Evolutionary conservation across 2,329 filamentous ascomycete species (phyloP).

Genomic region (Epichloe sibirici): DNA sequence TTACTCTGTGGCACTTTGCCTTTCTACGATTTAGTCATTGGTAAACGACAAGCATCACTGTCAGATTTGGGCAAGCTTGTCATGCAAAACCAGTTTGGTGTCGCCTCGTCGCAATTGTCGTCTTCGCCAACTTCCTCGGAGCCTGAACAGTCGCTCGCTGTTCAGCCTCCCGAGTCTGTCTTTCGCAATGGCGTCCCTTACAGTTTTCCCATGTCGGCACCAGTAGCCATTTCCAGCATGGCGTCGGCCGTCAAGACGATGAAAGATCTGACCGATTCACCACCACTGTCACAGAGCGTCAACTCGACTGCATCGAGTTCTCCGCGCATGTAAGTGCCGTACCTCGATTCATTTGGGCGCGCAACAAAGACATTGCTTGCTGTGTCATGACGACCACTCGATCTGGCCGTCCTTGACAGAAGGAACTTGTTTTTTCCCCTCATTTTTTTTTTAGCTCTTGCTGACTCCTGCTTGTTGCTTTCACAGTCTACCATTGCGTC

Average conservation of each 20-base stretch:
- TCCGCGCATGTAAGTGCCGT: conserved; percentile 40
- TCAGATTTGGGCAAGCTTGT: conserved; percentile 31
- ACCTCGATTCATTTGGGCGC: not conserved
- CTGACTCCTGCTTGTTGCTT: not conserved
- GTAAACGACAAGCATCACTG: conserved; percentile 26
- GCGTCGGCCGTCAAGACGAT: conserved; percentile 29
- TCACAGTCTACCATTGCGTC: conserved; percentile 51
- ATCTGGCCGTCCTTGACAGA: not conserved
- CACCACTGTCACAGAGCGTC: conserved; percentile 43
- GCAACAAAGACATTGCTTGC: not conserved
- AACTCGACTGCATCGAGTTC: conserved; percentile 47
- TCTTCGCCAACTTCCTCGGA: conserved; percentile 18
- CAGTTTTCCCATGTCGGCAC: conserved; percentile 9
- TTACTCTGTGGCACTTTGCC: conserved; percentile 7
- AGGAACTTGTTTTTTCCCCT: not conserved
- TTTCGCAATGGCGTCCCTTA: conserved; percentile 18
- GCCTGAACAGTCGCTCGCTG: conserved; percentile 21
- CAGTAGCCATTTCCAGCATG: conserved; percentile 23
- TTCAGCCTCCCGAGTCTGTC: conserved; percentile 20
- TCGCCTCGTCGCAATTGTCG: conserved; percentile 17
- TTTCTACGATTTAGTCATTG: conserved; percentile 15
- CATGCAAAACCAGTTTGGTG: conserved; percentile 30
- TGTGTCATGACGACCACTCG: not conserved
- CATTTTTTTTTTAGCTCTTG: not conserved
- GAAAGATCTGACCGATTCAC: conserved; percentile 37